phyloP scores from a whole-genome alignment of 306 rosid species.

The Adenanthera pavonina region DNA sequence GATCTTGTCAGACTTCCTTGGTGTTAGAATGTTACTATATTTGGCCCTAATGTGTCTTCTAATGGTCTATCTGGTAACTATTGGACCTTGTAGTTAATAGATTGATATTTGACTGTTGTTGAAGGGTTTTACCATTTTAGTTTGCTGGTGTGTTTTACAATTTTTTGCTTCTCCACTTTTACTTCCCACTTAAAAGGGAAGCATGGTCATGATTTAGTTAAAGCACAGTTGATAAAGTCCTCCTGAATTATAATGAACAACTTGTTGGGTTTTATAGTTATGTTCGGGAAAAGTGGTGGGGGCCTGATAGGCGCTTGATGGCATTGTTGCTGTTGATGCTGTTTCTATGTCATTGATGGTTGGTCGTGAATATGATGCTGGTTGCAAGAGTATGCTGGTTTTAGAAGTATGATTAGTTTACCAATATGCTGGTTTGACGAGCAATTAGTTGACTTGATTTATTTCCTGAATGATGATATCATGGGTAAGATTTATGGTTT shows the following conservation, averaged over 20 bases:
- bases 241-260: conserved; percentile 54
- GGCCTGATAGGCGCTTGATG: conserved; percentile 71
- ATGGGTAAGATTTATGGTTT: conserved; percentile 67
- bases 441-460: conserved; percentile 59
- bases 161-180: conserved; percentile 14
- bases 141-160: conserved; percentile 1
- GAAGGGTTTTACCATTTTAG: conserved; percentile 34
- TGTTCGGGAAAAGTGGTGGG: conserved; percentile 65
- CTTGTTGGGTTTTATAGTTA: conserved; percentile 90
- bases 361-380: conserved; percentile 75
- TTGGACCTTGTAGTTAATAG: conserved; percentile 51
- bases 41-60: conserved; percentile 48
- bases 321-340: conserved; percentile 68
- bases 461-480: conserved; percentile 48
- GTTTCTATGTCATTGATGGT: conserved; percentile 70
- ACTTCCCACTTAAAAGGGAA: conserved; percentile 10
- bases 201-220: conserved; percentile 37
- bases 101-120: conserved; percentile 31
- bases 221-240: conserved; percentile 38
- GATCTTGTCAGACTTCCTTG: conserved; percentile 54
- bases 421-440: conserved; percentile 68
- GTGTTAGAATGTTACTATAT: conserved; percentile 45
- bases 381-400: conserved; percentile 74
- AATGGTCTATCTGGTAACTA: conserved; percentile 40
- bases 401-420: conserved; percentile 66